A percentile compares a stretch with the other conserved stretches of the same genome.
phyloP scores from a whole-genome alignment of 352 stramenopile species.

The Phytophthora multivora region DNA sequence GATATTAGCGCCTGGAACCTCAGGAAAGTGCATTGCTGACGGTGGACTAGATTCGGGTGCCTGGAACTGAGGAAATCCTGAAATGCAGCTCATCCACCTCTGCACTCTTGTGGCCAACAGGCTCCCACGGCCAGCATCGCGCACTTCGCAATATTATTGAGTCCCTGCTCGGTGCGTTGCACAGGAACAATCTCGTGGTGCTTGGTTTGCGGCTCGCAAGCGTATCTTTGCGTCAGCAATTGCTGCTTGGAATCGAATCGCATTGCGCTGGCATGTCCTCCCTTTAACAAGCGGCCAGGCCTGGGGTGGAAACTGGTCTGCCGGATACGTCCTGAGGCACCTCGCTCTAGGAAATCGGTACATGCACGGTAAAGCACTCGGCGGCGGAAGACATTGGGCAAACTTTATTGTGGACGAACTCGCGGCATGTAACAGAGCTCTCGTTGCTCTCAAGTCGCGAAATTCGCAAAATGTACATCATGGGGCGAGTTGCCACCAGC shows the following conservation, averaged over 20 bases:
- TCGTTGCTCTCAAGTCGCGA: neutral
- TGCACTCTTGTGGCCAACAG: constrained; percentile 13
- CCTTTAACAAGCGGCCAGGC: constrained; percentile 17
- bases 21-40: neutral
- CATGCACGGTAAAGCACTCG: neutral
- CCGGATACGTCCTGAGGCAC: neutral
- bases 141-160: constrained; percentile 7
- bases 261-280: constrained; percentile 5
- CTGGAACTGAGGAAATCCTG: constrained; percentile 6
- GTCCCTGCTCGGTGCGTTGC: neutral
- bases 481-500: neutral
- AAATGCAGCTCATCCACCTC: constrained; percentile 1
- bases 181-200: constrained; percentile 27
- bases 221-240: constrained; percentile 23
- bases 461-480: constrained; percentile 18
- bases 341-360: neutral
- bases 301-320: neutral
- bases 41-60: constrained; percentile 1
- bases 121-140: neutral
- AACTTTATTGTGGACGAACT: constrained; percentile 1
- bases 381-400: neutral
- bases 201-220: constrained; percentile 12
- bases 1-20: constrained; percentile 4
- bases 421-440: constrained; percentile 6
- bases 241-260: constrained; percentile 8